These are phyloP conservation scores for Phaeomoniella chlamydospora DNA, from an alignment of 2,329 filamentous ascomycete species.

Conservation along the genomic window DNA sequence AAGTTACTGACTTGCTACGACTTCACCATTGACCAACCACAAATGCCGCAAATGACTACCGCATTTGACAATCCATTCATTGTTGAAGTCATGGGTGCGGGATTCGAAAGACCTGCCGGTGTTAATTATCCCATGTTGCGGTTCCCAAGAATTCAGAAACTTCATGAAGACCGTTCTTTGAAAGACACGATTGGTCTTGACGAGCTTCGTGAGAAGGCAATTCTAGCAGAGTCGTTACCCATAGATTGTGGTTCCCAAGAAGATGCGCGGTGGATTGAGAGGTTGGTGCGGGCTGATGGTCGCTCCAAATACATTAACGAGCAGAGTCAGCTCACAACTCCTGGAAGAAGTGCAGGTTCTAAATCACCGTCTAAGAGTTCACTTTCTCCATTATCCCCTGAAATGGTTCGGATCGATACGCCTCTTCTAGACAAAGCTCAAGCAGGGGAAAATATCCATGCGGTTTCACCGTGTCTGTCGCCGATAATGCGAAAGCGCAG, in stretches of 20 bases:
- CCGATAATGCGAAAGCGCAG: too few relatives aligned
- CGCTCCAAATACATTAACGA: constrained; percentile 12
- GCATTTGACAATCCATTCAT: constrained; percentile 60
- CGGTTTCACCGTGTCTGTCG: too few relatives aligned
- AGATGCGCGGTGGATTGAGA: constrained; percentile 44
- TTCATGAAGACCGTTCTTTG: constrained; percentile 62
- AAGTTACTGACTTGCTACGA: constrained; percentile 19
- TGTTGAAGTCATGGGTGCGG: constrained; percentile 66
- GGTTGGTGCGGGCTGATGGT: constrained; percentile 39
- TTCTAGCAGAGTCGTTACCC: constrained; percentile 34
- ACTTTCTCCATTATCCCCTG: neutral
- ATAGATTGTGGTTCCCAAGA: constrained; percentile 44
- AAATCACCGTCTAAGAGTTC: neutral
- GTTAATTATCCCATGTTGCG: constrained; percentile 59
- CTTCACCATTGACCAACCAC: constrained; percentile 30
- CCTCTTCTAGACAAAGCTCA: too few relatives aligned
- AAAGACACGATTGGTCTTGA: constrained; percentile 54
- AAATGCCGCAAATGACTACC: constrained; percentile 16
- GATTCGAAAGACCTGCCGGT: constrained; percentile 59
- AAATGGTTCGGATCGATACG: too few relatives aligned
- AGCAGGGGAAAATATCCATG: too few relatives aligned
- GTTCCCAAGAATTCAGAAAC: constrained; percentile 61
- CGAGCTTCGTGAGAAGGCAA: constrained; percentile 55
- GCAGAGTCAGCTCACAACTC: constrained; percentile 12
- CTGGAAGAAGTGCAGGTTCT: constrained; percentile 5